A percentile compares a stretch with the other conserved stretches of the same genome.
phyloP scores from a whole-genome alignment of 495 filamentous ascomycete genomes.

The Oidiodendron maius region DNA sequence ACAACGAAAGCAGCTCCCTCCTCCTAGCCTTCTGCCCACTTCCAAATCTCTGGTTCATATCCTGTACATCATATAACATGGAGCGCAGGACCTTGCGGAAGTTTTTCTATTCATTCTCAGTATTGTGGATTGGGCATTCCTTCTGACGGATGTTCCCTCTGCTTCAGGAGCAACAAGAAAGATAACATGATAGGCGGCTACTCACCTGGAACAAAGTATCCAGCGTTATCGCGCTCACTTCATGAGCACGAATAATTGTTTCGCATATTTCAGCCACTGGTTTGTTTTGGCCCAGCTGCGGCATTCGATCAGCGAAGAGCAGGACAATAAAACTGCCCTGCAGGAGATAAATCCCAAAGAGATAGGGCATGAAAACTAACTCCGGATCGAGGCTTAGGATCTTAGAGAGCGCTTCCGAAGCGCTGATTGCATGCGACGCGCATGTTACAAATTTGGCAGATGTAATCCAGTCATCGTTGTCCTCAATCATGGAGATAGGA shows the following conservation, averaged over 20 bases:
- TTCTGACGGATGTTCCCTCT: no score
- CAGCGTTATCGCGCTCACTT: slow-evolving; percentile 77
- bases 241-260: slow-evolving; percentile 79
- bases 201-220: slow-evolving; percentile 83
- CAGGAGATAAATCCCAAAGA: slow-evolving; percentile 80
- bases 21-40: slow-evolving; percentile 71
- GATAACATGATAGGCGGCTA: slow-evolving; percentile 4
- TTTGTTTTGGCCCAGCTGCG: slow-evolving; percentile 69
- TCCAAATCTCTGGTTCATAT: slow-evolving; percentile 64
- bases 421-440: slow-evolving; percentile 72
- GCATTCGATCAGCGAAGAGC: slow-evolving; percentile 76
- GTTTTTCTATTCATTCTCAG: slow-evolving; percentile 48
- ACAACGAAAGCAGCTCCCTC: slow-evolving; percentile 66
- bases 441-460: slow-evolving; percentile 73
- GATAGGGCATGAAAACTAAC: slow-evolving; percentile 84
- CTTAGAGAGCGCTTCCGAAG: slow-evolving; percentile 75
- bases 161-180: no score
- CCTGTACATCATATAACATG: slow-evolving; percentile 70
- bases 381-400: slow-evolving; percentile 80
- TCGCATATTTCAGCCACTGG: slow-evolving; percentile 79
- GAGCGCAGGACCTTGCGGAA: slow-evolving; percentile 83
- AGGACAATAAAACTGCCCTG: slow-evolving; percentile 78
- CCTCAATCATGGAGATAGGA: slow-evolving; percentile 74
- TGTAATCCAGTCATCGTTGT: slow-evolving; percentile 83
- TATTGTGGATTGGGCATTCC: slow-evolving; percentile 22